Conservation (phyloP, 768 basidiomycete genomes). For the Podaxis rugospora region DNA sequence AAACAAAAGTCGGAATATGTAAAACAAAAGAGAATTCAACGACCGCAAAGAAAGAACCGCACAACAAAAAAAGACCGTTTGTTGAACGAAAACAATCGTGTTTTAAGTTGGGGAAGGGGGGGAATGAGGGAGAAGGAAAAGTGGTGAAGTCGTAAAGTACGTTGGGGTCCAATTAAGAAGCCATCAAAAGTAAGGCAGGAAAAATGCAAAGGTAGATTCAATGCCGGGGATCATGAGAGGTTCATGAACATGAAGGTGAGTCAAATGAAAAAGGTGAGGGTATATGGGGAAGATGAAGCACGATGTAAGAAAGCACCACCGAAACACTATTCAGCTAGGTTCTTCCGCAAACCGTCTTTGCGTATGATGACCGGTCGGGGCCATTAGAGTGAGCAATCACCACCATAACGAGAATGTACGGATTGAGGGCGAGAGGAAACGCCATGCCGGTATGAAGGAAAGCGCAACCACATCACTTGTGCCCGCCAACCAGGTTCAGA, state of each 20-base stretch:
- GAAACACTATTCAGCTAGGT: no score
- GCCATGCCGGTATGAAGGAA: no score
- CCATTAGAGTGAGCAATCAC: no score
- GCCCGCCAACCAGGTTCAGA: no score
- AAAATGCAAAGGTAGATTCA: neutral
- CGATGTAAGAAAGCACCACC: no score
- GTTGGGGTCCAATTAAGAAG: neutral
- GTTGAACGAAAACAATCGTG: neutral
- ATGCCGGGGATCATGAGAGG: neutral
- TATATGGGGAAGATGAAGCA: neutral
- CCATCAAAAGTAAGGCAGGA: neutral
- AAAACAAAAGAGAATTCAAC: neutral
- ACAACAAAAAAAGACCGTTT: neutral
- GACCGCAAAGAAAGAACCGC: neutral
- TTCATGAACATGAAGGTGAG: neutral
- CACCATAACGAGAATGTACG: no score
- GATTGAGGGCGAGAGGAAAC: no score
- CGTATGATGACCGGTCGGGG: no score
- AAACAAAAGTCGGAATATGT: neutral
- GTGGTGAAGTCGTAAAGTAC: neutral
- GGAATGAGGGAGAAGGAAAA: neutral
- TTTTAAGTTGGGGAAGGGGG: neutral
- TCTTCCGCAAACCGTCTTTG: no score
- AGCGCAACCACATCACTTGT: no score
- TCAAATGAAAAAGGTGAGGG: neutral